Conservation (phyloP, 768 basidiomycete species). For the Pisolithus microcarpus region DNA sequence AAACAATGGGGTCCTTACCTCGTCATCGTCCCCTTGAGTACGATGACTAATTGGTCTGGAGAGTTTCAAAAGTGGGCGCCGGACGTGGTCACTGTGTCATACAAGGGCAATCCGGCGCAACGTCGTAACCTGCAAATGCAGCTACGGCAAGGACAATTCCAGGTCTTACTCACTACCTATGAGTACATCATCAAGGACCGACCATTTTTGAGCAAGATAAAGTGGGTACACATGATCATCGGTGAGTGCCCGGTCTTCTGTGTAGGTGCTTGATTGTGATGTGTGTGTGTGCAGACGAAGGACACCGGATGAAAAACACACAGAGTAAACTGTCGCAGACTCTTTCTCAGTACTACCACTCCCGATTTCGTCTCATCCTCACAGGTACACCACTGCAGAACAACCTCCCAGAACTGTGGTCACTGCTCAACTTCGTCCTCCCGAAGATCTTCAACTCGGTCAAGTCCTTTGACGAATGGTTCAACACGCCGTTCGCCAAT, state of each 20-base stretch:
- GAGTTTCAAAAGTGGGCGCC: constrained; percentile 99
- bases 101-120: constrained; percentile 87
- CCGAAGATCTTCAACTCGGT: constrained; percentile 98
- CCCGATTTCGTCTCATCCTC: constrained; percentile 86
- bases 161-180: constrained; percentile 90
- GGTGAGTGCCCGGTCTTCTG: constrained; percentile 36
- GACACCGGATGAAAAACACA: constrained; percentile 97
- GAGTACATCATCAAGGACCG: constrained; percentile 98
- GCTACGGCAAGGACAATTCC: constrained; percentile 75
- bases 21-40: constrained; percentile 91
- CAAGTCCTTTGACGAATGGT: constrained; percentile 99
- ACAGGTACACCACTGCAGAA: constrained; percentile 96
- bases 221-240: constrained; percentile 98
- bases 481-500: constrained; percentile 98
- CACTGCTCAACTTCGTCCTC: constrained; percentile 89
- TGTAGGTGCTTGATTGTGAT: not conserved
- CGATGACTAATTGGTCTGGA: constrained; percentile 95
- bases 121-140: constrained; percentile 74
- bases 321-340: constrained; percentile 87
- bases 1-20: constrained; percentile 90
- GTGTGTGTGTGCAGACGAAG: constrained; percentile 61
- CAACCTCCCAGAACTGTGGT: constrained; percentile 94
- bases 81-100: constrained; percentile 65
- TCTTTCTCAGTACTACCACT: constrained; percentile 86
- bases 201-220: constrained; percentile 81